Evolutionary conservation across 1,284 basidiomycete genomes (phyloP).

Genomic region (Ceratobasidium theobromae): DNA sequence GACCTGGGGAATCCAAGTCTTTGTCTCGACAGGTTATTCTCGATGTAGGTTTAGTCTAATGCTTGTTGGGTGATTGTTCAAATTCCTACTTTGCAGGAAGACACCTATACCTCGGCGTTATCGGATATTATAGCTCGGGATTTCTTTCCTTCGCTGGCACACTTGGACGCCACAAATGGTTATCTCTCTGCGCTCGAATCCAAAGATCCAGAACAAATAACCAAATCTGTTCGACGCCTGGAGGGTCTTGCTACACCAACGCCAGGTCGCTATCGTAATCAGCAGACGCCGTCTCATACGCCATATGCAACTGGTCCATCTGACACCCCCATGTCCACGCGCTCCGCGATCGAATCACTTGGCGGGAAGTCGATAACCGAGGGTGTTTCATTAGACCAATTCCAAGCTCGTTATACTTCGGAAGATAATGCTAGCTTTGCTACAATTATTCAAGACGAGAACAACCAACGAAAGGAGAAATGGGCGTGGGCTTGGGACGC

Average conservation of each 20-base stretch:
- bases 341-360: constrained; percentile 46
- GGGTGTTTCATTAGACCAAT: constrained; percentile 76
- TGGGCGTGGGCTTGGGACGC: constrained; percentile 92
- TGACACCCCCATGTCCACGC: constrained; percentile 60
- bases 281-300: constrained; percentile 56
- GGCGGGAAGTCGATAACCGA: constrained; percentile 54
- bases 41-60: constrained; percentile 45
- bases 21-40: constrained; percentile 58
- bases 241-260: constrained; percentile 64
- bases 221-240: constrained; percentile 69
- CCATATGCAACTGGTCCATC: constrained; percentile 61
- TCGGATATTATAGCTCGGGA: constrained; percentile 93
- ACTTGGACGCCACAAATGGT: constrained; percentile 82
- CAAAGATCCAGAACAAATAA: constrained; percentile 70
- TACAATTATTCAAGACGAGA: constrained; percentile 85
- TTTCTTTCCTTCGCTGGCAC: constrained; percentile 92
- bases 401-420: constrained; percentile 88
- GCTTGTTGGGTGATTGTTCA: constrained; percentile 14
- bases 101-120: constrained; percentile 91
- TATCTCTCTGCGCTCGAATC: constrained; percentile 77
- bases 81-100: constrained; percentile 54
- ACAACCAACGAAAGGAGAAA: constrained; percentile 70
- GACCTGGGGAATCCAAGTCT: constrained; percentile 21
- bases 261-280: constrained; percentile 45
- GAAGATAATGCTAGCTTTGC: constrained; percentile 96